phyloP scores from a whole-genome alignment of 2,329 filamentous ascomycete genomes.

The Orbilia ellipsospora region DNA sequence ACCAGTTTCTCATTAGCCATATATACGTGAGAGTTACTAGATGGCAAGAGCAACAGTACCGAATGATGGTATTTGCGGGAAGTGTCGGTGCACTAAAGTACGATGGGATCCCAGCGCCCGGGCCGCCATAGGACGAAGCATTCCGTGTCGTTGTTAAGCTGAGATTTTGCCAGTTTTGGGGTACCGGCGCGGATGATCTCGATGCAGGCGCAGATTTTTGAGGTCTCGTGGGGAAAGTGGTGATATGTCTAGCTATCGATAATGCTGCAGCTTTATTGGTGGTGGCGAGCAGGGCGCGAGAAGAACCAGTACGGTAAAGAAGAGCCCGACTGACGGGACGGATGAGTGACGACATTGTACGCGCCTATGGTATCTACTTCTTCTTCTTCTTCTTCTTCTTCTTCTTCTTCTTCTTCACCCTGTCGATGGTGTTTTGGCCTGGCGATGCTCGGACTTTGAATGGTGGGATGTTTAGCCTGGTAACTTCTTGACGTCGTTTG shows the following conservation, averaged over 20 bases:
- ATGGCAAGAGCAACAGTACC: slow-evolving; percentile 61
- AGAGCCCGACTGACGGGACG: slow-evolving; percentile 32
- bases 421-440: slow-evolving; percentile 5
- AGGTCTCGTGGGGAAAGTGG: slow-evolving; percentile 34
- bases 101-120: slow-evolving; percentile 18
- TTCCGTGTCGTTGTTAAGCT: slow-evolving; percentile 26
- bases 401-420: too few species aligned
- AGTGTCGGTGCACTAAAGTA: slow-evolving; percentile 64
- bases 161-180: background rate
- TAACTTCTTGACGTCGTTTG: slow-evolving; percentile 14
- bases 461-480: background rate
- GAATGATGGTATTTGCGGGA: slow-evolving; percentile 92
- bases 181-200: slow-evolving; percentile 2
- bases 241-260: slow-evolving; percentile 37
- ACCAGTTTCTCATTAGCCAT: slow-evolving; percentile 7
- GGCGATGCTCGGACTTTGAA: background rate
- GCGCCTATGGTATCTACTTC: background rate
- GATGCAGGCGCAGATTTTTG: slow-evolving; percentile 12
- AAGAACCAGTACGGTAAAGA: slow-evolving; percentile 7
- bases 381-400: too few species aligned
- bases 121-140: slow-evolving; percentile 33
- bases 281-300: slow-evolving; percentile 18
- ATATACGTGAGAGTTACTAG: background rate
- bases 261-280: slow-evolving; percentile 21
- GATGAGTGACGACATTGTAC: slow-evolving; percentile 29